Evolutionary conservation across 768 basidiomycete genomes (phyloP).

Genomic region (Cubamyces sp.): DNA sequence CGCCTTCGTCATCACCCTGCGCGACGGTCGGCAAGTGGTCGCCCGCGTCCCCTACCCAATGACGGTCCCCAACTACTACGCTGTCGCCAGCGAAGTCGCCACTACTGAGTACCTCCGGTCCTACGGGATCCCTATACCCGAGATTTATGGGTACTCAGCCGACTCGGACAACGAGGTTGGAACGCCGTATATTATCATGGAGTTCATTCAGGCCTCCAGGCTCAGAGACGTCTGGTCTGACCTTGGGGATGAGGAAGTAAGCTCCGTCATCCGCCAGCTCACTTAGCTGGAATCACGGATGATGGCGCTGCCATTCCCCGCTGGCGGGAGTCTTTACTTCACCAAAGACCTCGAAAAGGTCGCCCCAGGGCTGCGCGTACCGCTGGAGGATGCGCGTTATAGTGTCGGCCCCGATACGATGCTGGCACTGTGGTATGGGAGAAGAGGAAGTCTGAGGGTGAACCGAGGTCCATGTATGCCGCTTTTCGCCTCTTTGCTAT

Average conservation of each 20-base stretch:
- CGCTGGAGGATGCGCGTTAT: conserved; percentile 34
- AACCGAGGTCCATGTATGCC: too few relatives aligned
- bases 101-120: conserved; percentile 35
- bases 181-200: conserved; percentile 38
- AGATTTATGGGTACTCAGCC: conserved; percentile 38
- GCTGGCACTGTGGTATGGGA: too few relatives aligned
- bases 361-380: conserved; percentile 39
- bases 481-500: too few relatives aligned
- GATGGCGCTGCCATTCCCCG: conserved; percentile 53
- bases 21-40: conserved; percentile 30
- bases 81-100: conserved; percentile 38
- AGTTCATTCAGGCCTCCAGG: conserved; percentile 41
- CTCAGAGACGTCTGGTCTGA: conserved; percentile 47
- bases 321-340: conserved; percentile 56
- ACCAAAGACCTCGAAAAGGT: conserved; percentile 48
- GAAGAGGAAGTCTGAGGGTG: too few relatives aligned
- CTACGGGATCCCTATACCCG: conserved; percentile 36
- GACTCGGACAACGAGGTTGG: conserved; percentile 32
- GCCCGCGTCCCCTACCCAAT: conserved; percentile 36
- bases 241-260: conserved; percentile 42
- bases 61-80: conserved; percentile 33
- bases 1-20: conserved; percentile 36
- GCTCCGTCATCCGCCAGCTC: conserved; percentile 49
- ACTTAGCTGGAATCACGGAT: conserved; percentile 50
- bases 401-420: too few relatives aligned